Percentiles rank a stretch among this genome's conserved stretches.
Evolutionary conservation across 129 eudicot genomes (phyloP).

Genomic region (Helichrysum umbraculigerum): DNA sequence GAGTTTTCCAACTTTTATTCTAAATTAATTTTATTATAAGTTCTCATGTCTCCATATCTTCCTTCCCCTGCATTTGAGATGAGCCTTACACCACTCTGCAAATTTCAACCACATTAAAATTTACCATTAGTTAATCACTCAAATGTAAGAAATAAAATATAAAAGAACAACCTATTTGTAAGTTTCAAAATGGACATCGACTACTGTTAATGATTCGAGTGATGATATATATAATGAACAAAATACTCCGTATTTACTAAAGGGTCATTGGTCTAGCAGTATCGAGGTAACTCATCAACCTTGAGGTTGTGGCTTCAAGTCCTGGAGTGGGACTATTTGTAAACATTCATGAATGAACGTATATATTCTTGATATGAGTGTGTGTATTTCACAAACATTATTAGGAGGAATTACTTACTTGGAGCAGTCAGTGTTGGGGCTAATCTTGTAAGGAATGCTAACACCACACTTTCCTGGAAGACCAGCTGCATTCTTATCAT

Average conservation of each 20-base stretch:
- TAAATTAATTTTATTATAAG: no score
- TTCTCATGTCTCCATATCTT: neutral
- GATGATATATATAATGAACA: no score
- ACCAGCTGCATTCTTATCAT: slow-evolving; percentile 4
- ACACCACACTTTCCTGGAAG: slow-evolving; percentile 54
- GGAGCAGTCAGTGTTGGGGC: slow-evolving; percentile 47
- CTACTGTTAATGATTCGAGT: no score
- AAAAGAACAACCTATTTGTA: neutral
- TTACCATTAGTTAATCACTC: neutral
- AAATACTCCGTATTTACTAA: no score
- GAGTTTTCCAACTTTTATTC: neutral
- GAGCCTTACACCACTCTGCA: neutral
- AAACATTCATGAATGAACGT: no score
- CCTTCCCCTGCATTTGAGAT: slow-evolving; percentile 7
- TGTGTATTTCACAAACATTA: no score
- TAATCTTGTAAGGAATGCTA: slow-evolving; percentile 39
- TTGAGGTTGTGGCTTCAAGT: no score
- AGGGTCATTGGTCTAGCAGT: no score
- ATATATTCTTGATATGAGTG: no score
- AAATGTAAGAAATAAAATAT: neutral
- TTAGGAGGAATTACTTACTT: slow-evolving; percentile 26
- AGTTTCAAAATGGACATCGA: neutral
- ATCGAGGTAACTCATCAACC: no score
- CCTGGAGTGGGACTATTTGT: no score
- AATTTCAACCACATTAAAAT: neutral